Conservation (phyloP, 2,329 filamentous ascomycete species). For the Tolypocladium sp. region DNA sequence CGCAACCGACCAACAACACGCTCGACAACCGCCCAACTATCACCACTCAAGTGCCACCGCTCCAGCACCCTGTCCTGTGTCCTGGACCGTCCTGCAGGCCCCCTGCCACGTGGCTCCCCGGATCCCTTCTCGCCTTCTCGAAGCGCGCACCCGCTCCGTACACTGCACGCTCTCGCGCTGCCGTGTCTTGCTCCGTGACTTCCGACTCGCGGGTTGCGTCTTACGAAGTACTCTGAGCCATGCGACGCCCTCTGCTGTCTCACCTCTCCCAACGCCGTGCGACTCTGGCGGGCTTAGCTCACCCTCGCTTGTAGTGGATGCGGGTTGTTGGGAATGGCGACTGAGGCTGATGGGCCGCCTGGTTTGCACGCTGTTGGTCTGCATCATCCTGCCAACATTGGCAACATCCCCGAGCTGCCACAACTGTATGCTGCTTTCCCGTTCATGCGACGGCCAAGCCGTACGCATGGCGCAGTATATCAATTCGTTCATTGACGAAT, state of each 20-base stretch:
- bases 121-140: neutral
- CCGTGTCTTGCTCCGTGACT: neutral
- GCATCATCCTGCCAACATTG: neutral
- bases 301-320: neutral
- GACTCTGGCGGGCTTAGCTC: neutral
- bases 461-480: too few species aligned
- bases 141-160: neutral
- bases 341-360: neutral
- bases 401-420: neutral
- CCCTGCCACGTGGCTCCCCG: neutral
- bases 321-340: neutral
- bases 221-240: too few species aligned
- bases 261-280: neutral
- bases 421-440: neutral
- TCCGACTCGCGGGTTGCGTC: neutral
- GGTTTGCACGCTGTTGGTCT: neutral
- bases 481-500: neutral
- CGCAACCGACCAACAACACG: neutral
- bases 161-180: too few species aligned
- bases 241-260: neutral
- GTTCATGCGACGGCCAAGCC: neutral
- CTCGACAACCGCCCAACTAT: neutral
- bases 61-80: neutral
- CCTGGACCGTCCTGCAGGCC: neutral
- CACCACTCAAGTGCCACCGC: neutral